A percentile compares a stretch with the other conserved stretches of the same genome.
These are phyloP conservation scores for Herpomyces periplanetae DNA, from an alignment of 2,329 filamentous ascomycete genomes.

Conservation along the genomic window DNA sequence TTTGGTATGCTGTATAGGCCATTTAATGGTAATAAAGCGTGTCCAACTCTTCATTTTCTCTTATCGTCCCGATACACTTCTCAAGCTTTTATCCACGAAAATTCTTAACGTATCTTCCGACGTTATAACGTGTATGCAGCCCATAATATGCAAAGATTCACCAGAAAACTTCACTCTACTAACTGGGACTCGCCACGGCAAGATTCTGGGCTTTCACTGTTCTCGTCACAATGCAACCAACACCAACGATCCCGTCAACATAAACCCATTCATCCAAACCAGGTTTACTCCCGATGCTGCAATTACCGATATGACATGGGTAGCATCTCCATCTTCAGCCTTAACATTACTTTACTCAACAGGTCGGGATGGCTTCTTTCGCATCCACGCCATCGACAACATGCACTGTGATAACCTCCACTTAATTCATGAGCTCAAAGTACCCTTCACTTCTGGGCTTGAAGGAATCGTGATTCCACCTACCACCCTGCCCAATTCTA, in stretches of 20 bases:
- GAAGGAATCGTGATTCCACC: conserved; percentile 24
- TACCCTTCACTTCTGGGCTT: conserved; percentile 33
- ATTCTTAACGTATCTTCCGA: too few species aligned
- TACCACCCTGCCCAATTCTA: too few species aligned
- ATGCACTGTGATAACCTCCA: conserved; percentile 5
- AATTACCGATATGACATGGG: conserved; percentile 3
- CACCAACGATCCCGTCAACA: conserved; percentile 23
- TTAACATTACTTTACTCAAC: too few species aligned
- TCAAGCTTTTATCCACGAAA: too few species aligned
- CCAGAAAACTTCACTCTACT: background rate
- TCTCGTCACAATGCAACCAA: conserved; percentile 7
- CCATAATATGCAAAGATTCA: too few species aligned
- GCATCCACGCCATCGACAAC: conserved; percentile 14
- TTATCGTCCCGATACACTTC: too few species aligned
- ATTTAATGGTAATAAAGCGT: too few species aligned
- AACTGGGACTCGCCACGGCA: conserved; percentile 3
- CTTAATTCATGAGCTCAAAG: conserved; percentile 23
- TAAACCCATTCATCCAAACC: conserved; percentile 10
- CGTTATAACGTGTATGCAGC: too few species aligned
- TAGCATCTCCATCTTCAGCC: conserved; percentile 11
- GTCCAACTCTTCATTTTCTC: too few species aligned
- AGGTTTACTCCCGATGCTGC: conserved; percentile 7
- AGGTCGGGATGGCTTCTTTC: conserved; percentile 33
- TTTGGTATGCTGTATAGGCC: too few species aligned
- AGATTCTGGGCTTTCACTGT: conserved; percentile 2